Evolutionary conservation across 169 alveolate genomes (phyloP).

Genomic region (Cryptosporidium sp.): DNA sequence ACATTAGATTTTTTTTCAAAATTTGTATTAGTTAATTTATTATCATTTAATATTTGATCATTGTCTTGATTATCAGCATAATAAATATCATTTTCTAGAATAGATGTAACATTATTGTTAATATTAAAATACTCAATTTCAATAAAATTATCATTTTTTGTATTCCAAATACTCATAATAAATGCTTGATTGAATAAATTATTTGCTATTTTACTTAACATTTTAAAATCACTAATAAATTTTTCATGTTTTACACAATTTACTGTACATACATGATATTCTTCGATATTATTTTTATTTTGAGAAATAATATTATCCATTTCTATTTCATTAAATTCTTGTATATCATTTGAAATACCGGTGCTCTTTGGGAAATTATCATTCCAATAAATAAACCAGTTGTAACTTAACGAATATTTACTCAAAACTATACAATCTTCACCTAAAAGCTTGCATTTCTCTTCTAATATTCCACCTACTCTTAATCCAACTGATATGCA

Average conservation of each 20-base stretch:
- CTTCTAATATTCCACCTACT: conserved; percentile 26
- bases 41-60: background rate
- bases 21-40: background rate
- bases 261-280: conserved; percentile 37
- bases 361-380: conserved; percentile 23
- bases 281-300: background rate
- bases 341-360: conserved; percentile 6
- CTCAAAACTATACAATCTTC: conserved; percentile 19
- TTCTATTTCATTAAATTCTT: conserved; percentile 10
- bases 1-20: background rate
- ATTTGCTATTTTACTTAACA: conserved; percentile 66
- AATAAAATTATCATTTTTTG: conserved; percentile 19
- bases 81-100: background rate
- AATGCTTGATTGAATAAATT: conserved; percentile 42
- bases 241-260: conserved; percentile 50
- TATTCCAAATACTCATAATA: conserved; percentile 25
- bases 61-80: background rate
- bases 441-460: conserved; percentile 15
- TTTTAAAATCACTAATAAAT: conserved; percentile 59
- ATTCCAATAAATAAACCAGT: conserved; percentile 71
- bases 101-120: background rate
- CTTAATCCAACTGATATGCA: conserved; percentile 72
- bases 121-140: conserved; percentile 7
- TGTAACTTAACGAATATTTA: conserved; percentile 28
- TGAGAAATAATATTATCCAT: background rate